Evolutionary conservation across 768 basidiomycete genomes (phyloP), one percentile per base, ranked within the genome.

Genomic region (Zangia roseola): DNA sequence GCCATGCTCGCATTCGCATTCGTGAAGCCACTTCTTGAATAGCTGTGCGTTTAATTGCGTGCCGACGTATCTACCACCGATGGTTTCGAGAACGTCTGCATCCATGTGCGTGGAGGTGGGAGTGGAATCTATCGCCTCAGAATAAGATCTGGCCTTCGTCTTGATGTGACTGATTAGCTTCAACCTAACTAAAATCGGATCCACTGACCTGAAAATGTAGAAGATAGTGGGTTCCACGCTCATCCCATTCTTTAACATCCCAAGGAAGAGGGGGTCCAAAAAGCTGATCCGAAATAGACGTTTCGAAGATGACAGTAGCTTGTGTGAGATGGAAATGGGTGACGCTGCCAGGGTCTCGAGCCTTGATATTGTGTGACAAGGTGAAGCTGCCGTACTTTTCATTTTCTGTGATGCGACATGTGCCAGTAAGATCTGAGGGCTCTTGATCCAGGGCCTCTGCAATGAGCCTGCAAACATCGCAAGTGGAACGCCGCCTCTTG

Each of bases 301-400:
- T 21, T 17, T 57, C 40, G 10, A 46, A 52, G 8, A 53, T 37
- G 7, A 57, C 34, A 7, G 33, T 17, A 17, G 25, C 3, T 20
- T 55, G 31, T 3, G 57, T 59, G 28, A 59, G 14, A 50, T 59
- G 57, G 45, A 50, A 50, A 37, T 59, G 57, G 1, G 47, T 54
- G 37, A 47, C 17, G 13, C 20, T 34, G n/a, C n/a, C n/a, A 7
- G 48, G 28, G 40, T 59, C 53, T 6, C 8, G 6, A 28, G 40
- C 28, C 40, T 43, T 1, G 37, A 54, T 28, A 12, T 34, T 17
- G 5, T 0, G 12, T 2, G 53, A 57, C n/a, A 51, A 43, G 28
- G 10, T 20, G 40, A 58, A 58, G 3, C 6, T 40, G 43, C 57
- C 45, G 42, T 30, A 51, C 34, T 42, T 4, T 7, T 26, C 26